These are phyloP conservation scores for Ettlia oleoabundans DNA, from an alignment of 139 green algal species.

Conservation along the genomic window DNA sequence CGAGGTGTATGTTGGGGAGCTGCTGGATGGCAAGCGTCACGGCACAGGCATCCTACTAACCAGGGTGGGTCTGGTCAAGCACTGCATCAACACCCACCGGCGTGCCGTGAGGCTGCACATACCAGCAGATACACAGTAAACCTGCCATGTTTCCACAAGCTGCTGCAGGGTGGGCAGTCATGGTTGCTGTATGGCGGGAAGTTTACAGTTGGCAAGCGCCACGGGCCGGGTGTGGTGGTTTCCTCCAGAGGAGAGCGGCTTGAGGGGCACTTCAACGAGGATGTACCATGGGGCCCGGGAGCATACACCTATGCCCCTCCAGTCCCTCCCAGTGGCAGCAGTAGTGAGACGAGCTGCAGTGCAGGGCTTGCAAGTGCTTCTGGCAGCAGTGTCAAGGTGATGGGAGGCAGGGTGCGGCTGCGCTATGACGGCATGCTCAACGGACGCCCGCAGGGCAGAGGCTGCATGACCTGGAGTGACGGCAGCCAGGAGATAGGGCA, in stretches of 20 bases:
- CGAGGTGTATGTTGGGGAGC: conserved; percentile 7
- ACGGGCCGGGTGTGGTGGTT: conserved; percentile 13
- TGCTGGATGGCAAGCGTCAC: neutral
- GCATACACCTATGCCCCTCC: neutral
- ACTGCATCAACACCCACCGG: too few relatives aligned
- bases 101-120: too few relatives aligned
- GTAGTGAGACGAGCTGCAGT: too few relatives aligned
- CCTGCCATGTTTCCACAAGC: neutral
- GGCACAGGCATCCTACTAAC: conserved; percentile 17
- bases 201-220: conserved; percentile 7
- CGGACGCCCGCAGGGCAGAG: conserved; percentile 6
- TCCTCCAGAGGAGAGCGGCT: conserved; percentile 8
- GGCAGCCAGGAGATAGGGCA: neutral
- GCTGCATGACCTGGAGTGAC: conserved; percentile 19
- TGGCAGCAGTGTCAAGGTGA: too few relatives aligned
- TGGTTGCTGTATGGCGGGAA: neutral
- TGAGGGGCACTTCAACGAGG: conserved; percentile 16
- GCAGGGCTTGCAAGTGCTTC: too few relatives aligned
- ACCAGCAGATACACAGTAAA: too few relatives aligned
- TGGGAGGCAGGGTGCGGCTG: too few relatives aligned
- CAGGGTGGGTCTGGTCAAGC: neutral
- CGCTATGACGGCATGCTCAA: conserved; percentile 17
- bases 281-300: conserved; percentile 11
- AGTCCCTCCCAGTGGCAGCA: too few relatives aligned
- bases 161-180: neutral